Base-by-base conservation (phyloP, 352 stramenopile species). In the Aphanomyces cochlioides region DNA sequence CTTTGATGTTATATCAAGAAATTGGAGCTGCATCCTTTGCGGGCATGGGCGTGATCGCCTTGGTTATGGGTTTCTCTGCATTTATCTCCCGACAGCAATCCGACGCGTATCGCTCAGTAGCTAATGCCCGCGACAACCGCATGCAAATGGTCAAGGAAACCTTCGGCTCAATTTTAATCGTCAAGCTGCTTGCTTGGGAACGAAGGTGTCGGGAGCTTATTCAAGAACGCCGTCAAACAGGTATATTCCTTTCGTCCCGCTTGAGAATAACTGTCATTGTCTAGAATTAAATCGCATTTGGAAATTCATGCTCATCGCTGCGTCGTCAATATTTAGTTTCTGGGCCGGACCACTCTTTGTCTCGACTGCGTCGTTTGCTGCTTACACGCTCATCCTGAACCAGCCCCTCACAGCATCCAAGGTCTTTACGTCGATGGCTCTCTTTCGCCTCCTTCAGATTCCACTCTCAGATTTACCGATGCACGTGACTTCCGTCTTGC, bases 151-250 rank as follows among this genome's bases (percentile, higher is more conserved):
- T 87, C 40, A 86, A 83, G 37, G 80, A 89, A 57, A 65, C 75
- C 3, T 78, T 87, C 37, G 60, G 66, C 21, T 78, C 77, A 36
- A 95, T 97, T 61, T 86, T 91, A n/a, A 88, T 96, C 71, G 87
- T 97, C 78, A 97, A 97, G 75, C 95, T 96, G 68, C 94, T 96
- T 73, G 85, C 85, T 3, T 98, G 88, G 88, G 90, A 98, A 75
- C 47, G 63, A 41, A 85, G 88, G 10, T 96, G 97, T 74, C 72
- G 77, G 12, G 85, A 83, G 7, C 84, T 94, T 72, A 87, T 98
- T 34, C 45, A 64, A 19, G 37, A 74, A 6, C 45, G 89, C 5
- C 81, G 90, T 28, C 72, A 78, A 3, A 68, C 37, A 67, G 60
- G 60, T 68, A 41, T 10, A n/a, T 28, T 28, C 28, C 28, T 28